phyloP scores from a whole-genome alignment of 345 rosid genomes.

The Melaleuca quinquenervia region DNA sequence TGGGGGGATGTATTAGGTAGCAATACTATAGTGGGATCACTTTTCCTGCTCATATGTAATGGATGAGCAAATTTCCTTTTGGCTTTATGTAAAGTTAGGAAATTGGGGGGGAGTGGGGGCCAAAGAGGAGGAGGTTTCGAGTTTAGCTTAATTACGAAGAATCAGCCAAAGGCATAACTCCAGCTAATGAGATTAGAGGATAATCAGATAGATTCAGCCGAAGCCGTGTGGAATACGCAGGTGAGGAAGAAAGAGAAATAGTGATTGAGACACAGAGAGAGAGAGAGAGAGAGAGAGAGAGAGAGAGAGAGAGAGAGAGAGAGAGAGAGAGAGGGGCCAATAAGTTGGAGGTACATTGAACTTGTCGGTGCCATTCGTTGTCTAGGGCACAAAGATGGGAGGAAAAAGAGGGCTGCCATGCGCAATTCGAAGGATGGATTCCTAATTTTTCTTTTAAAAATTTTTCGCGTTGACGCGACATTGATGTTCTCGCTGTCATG shows the following conservation, averaged over 20 bases:
- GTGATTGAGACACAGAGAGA: background rate
- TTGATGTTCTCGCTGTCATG: background rate
- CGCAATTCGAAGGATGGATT: background rate
- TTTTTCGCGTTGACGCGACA: background rate
- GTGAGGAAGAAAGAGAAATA: background rate
- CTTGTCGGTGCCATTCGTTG: background rate
- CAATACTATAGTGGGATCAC: background rate
- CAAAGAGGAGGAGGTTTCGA: conserved; percentile 2
- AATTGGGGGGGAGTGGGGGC: background rate
- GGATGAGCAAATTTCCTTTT: background rate
- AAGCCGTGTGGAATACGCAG: conserved; percentile 8
- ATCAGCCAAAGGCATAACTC: conserved; percentile 13
- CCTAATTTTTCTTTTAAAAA: background rate
- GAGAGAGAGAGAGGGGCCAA: background rate
- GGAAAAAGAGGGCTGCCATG: background rate
- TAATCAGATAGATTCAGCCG: background rate
- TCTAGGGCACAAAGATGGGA: background rate
- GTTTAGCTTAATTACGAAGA: conserved; percentile 86
- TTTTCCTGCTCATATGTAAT: background rate
- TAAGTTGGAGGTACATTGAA: conserved; percentile 3
- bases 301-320: background rate
- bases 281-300: background rate
- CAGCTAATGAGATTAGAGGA: background rate
- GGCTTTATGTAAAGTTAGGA: background rate
- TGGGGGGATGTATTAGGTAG: background rate